Conservation (phyloP, 2,329 filamentous ascomycete species). For the Colletotrichum sansevieriae region DNA sequence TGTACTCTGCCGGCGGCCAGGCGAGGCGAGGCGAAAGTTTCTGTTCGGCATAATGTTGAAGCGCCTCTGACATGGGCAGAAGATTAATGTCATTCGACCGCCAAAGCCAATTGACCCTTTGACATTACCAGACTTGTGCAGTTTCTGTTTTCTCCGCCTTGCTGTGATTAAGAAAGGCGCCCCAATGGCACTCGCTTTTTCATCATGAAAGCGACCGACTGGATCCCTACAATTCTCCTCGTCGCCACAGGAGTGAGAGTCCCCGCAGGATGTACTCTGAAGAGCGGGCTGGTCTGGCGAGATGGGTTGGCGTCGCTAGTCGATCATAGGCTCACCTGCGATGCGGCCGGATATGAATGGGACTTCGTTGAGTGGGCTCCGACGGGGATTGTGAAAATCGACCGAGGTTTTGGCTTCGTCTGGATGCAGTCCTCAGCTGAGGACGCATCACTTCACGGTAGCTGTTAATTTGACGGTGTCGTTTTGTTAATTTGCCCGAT, state of each 20-base stretch:
- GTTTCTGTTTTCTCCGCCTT: not conserved
- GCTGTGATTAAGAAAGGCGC: constrained; percentile 9
- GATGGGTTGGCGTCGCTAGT: constrained; percentile 1
- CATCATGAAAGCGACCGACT: not conserved
- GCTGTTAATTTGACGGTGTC: too few species aligned
- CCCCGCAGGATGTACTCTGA: not conserved
- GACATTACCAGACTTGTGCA: not conserved
- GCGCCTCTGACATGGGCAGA: not conserved
- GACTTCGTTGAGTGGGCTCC: not conserved
- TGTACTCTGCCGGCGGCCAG: not conserved
- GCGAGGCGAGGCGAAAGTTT: constrained; percentile 5
- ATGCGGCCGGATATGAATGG: constrained; percentile 21
- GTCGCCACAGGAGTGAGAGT: not conserved
- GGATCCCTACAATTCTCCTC: not conserved
- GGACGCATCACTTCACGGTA: not conserved
- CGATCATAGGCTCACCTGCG: constrained; percentile 10
- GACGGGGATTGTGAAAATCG: not conserved
- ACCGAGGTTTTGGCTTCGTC: not conserved
- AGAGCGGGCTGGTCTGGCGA: constrained; percentile 3
- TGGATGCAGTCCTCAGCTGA: constrained; percentile 9
- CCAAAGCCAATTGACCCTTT: not conserved
- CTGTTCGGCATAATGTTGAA: constrained; percentile 7
- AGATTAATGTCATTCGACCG: constrained; percentile 13
- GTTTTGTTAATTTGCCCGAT: too few species aligned
- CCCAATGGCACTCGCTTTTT: not conserved